Evolutionary conservation across 129 eudicot species (phyloP), one percentile per base, ranked within the genome.

Genomic region (Helianthus annuus): DNA sequence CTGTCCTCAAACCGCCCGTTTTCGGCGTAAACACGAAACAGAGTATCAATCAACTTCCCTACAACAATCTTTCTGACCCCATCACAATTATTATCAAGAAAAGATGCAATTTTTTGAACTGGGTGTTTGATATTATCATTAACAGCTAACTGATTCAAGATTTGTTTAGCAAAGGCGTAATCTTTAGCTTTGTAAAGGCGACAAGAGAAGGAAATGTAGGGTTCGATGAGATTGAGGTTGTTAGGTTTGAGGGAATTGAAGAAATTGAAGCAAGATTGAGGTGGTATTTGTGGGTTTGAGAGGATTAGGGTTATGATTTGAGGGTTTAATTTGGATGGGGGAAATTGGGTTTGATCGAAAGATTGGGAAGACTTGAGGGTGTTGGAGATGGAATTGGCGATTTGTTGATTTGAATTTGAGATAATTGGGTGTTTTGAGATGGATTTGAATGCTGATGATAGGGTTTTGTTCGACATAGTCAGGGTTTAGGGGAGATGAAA

Each of bases 1-100:
- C 86, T 88, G 72, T 85, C 84, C 56, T 65, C 59, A 68, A 85
- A 90, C 82, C 70, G 83, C 71, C 62, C 70, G 74, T 81, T 84
- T 27, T 90, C 91, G 14, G 93, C 88, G 63, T 90, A 89, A 80
- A 88, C 91, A 84, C 97, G 85, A 27, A 94, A 90, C 76, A 94
- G 32, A 85, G 90, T 82, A 83, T 88, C 97, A 71, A 80, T 88
- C 66, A 90, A 36, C 81, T 88, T 88, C 27, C 59, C 78, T n/a
- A 65, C 65, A 63, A 75, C 72, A 57, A 65, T 53, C 34, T 72
- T 71, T 24, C 77, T 82, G 48, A 45, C 55, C 19, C 73, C 77
- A 45, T 13, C 12, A 14, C 51, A 72, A 46, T 44, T 82, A 49
- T 86, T 48, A 17, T 58, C 55, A 68, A 88, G 82, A 8, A 94